These are phyloP conservation scores for Pythium aphanidermatum DNA, from an alignment of 352 stramenopile genomes.

Conservation along the genomic window DNA sequence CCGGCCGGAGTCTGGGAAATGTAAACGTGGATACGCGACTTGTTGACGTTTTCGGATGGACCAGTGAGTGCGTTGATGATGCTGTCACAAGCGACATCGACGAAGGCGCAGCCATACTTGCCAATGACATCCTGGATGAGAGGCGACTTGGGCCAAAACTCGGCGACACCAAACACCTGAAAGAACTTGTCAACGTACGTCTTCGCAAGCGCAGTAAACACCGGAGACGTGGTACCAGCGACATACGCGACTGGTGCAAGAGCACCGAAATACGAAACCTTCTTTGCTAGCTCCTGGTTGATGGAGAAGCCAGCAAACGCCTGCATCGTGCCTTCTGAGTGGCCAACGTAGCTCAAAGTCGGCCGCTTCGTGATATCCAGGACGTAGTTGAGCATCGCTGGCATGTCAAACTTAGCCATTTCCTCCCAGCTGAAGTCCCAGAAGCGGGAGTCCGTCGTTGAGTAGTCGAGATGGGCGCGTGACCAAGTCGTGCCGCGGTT, in stretches of 20 bases:
- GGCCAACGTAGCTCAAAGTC: conserved; percentile 49
- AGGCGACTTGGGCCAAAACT: conserved; percentile 40
- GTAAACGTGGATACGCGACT: conserved; percentile 52
- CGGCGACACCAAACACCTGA: conserved; percentile 28
- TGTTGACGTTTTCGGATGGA: conserved; percentile 42
- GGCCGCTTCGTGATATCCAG: conserved; percentile 26
- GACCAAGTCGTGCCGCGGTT: conserved; percentile 60
- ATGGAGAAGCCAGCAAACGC: conserved; percentile 51
- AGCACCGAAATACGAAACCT: conserved; percentile 55
- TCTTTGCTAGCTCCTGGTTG: conserved; percentile 50
- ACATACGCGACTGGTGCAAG: conserved; percentile 46
- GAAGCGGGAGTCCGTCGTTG: conserved; percentile 29
- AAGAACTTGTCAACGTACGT: conserved; percentile 44
- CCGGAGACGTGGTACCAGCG: conserved; percentile 29
- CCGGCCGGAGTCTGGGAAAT: conserved; percentile 51
- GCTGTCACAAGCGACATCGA: conserved; percentile 31
- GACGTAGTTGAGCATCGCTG: conserved; percentile 51
- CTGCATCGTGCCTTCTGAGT: conserved; percentile 61
- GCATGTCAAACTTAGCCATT: conserved; percentile 45
- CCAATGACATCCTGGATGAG: conserved; percentile 47
- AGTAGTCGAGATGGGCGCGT: conserved; percentile 37
- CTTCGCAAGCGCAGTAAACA: conserved; percentile 38
- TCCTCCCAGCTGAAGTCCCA: conserved; percentile 57
- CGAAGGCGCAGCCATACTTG: conserved; percentile 33
- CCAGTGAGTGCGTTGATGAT: conserved; percentile 37